Evolutionary conservation across 108 stramenopile species (phyloP), one percentile per base, ranked within the genome.

Genomic region (Fistulifera pelliculosa): DNA sequence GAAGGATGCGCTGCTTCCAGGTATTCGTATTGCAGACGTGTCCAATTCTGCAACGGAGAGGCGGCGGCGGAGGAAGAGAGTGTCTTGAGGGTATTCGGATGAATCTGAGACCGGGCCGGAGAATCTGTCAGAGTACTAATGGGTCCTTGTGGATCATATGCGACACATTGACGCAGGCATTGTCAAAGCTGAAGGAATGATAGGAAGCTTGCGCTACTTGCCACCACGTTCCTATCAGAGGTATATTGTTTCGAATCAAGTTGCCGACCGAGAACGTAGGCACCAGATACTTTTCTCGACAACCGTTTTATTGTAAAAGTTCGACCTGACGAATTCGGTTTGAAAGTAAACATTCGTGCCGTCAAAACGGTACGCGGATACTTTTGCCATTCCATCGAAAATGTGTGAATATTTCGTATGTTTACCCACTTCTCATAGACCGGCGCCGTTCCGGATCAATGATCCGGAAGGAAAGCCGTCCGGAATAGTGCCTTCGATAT

Each of bases 331-430:
- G 8, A 35, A 35, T 35, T 35, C 8, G 31, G 31, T 35, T 35
- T 35, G 31, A 35, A 35, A 35, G 8, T 35, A 19, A n/a, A 35
- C 27, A 14, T 19, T 39, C 10, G 10, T 5, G 13, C 23, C 38
- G 1, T 45, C 4, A 13, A 66, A 55, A 41, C 41, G 54, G 44
- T 71, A 71, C 0, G 61, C 31, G 28, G 52, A 53, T 18, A 71
- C 43, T 48, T 71, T 71, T 15, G 70, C 70, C 44, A 71, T 41
- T 3, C 70, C 70, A 43, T 71, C 70, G 31, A 71, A 71, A 16
- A 71, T 66, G 56, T 71, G 65, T 13, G 64, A 60, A 39, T 42
- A 41, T 1, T 61, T 43, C 26, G 26, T 65, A 22, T 31, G 27
- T 16, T 54, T 41, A 1, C 27, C 28, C 14, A 19, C 15, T 0